Evolutionary conservation across 2,329 filamentous ascomycete species (phyloP).

Genomic region (Colletotrichum higginsianum): DNA sequence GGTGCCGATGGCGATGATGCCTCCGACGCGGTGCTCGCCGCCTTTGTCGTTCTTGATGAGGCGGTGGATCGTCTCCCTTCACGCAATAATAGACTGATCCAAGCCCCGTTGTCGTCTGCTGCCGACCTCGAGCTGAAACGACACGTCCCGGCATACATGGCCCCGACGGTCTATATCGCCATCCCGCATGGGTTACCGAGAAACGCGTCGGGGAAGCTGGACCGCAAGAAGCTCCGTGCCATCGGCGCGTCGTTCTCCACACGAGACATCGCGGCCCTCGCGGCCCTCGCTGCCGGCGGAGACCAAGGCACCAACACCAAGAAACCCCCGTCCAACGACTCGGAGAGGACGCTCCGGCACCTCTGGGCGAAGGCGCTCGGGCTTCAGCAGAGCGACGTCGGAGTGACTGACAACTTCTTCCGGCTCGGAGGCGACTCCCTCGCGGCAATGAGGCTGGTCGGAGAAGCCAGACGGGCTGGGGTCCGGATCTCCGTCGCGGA

Average conservation of each 20-base stretch:
- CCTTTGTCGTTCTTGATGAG: neutral
- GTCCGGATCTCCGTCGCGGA: constrained; percentile 16
- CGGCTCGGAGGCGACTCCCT: constrained; percentile 47
- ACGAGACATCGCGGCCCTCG: constrained; percentile 4
- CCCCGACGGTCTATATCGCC: constrained; percentile 37
- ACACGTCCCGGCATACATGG: constrained; percentile 41
- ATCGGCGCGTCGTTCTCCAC: neutral
- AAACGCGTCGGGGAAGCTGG: constrained; percentile 40
- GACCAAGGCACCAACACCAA: neutral
- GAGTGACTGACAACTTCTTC: constrained; percentile 45
- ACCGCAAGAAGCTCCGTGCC: constrained; percentile 37
- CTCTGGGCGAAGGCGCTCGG: constrained; percentile 19
- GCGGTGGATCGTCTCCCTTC: no score
- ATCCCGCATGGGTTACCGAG: constrained; percentile 31
- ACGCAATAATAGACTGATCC: neutral
- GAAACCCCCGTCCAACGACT: neutral
- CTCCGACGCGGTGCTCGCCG: neutral
- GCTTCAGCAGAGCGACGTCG: neutral
- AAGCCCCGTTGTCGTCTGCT: neutral
- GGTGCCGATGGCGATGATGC: neutral
- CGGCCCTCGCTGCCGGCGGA: constrained; percentile 1
- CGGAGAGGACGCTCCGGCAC: neutral
- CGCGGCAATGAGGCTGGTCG: constrained; percentile 44
- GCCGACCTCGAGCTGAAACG: constrained; percentile 19
- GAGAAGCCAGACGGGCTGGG: constrained; percentile 4